phyloP scores from a whole-genome alignment of 2,329 filamentous ascomycete species.

The Cryphonectria parasitica region DNA sequence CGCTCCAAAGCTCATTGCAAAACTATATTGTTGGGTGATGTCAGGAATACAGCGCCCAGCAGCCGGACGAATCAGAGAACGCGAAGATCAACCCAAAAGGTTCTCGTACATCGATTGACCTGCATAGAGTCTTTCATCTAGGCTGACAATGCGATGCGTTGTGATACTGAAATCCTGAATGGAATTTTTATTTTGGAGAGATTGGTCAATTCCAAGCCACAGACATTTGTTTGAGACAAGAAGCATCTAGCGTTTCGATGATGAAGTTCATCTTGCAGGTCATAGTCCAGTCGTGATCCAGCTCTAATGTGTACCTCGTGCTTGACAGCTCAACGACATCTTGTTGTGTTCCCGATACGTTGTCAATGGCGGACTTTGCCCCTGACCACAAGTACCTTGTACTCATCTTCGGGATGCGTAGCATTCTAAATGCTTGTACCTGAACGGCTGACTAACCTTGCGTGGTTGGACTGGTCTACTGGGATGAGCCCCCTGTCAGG shows the following conservation, averaged over 20 bases:
- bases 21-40: background rate
- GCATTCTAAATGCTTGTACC: background rate
- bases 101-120: background rate
- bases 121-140: too few relatives aligned
- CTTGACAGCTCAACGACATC: too few relatives aligned
- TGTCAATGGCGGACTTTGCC: background rate
- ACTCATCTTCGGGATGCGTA: background rate
- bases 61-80: background rate
- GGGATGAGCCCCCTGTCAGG: background rate
- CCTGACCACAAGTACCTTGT: background rate
- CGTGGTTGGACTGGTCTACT: background rate
- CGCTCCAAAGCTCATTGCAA: background rate
- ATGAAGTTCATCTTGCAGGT: background rate
- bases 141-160: background rate
- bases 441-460: background rate
- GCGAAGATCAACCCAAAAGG: too few relatives aligned
- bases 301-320: background rate
- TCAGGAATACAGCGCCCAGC: background rate
- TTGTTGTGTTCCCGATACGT: background rate
- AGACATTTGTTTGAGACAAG: background rate
- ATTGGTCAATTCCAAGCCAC: background rate
- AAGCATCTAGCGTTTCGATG: background rate
- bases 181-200: background rate
- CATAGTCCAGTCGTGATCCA: background rate
- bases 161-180: background rate